phyloP scores from a whole-genome alignment of 495 filamentous ascomycete species.

The Parachaetomium inaequale region DNA sequence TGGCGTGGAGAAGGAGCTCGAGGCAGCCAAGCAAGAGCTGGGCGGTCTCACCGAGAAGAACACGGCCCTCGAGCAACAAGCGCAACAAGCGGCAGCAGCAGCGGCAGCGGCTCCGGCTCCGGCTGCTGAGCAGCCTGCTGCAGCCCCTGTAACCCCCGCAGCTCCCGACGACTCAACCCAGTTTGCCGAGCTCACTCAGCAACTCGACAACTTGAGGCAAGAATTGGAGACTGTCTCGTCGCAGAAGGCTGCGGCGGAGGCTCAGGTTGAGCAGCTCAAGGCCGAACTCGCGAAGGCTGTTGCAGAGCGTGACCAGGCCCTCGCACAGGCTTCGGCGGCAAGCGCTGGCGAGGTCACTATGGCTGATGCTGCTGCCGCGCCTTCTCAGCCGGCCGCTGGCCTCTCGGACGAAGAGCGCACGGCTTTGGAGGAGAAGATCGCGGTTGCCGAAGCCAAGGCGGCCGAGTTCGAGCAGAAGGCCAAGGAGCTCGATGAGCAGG shows the following conservation, averaged over 20 bases:
- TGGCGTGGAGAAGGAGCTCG: conserved; percentile 38
- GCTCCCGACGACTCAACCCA: conserved; percentile 19
- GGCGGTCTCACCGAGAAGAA: conserved; percentile 37
- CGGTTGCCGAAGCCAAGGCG: conserved; percentile 44
- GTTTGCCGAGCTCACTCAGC: conserved; percentile 63
- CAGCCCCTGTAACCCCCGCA: no score
- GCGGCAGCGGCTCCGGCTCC: conserved; percentile 13
- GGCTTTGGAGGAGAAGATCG: conserved; percentile 47
- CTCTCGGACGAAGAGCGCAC: conserved; percentile 52
- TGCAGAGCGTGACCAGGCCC: conserved; percentile 46
- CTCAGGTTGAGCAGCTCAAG: conserved; percentile 47
- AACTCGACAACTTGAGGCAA: conserved; percentile 47
- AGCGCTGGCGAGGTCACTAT: conserved; percentile 34
- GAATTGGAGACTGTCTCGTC: conserved; percentile 43
- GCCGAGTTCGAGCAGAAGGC: conserved; percentile 56
- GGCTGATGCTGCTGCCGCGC: conserved; percentile 31
- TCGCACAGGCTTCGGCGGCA: conserved; percentile 42
- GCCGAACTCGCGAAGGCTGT: conserved; percentile 41
- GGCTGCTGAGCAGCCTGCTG: conserved; percentile 12
- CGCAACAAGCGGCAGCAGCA: conserved; percentile 7
- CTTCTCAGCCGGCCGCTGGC: conserved; percentile 14
- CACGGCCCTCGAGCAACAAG: conserved; percentile 30
- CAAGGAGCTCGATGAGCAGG: conserved; percentile 50
- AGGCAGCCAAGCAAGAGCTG: conserved; percentile 35
- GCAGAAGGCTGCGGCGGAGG: conserved; percentile 38